Percentiles rank a stretch among this genome's conserved stretches.
These are phyloP conservation scores for Omphalotus guepiniiformis DNA, from an alignment of 768 basidiomycete genomes.

Conservation along the genomic window DNA sequence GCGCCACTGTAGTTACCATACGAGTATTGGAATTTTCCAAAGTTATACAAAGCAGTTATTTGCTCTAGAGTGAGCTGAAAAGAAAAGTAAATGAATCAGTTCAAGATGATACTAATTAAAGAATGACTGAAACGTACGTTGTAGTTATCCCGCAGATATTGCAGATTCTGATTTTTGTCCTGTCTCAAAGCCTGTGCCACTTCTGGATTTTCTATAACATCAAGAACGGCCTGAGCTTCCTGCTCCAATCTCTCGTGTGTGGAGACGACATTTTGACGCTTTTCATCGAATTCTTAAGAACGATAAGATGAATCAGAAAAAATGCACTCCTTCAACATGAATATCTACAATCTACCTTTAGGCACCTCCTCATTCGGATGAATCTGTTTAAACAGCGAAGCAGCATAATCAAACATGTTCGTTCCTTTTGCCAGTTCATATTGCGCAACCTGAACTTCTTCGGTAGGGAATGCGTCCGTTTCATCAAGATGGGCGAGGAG, in stretches of 20 bases:
- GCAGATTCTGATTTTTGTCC: constrained; percentile 95
- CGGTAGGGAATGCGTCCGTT: constrained; percentile 66
- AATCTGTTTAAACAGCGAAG: constrained; percentile 73
- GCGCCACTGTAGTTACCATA: constrained; percentile 96
- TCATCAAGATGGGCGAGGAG: constrained; percentile 85
- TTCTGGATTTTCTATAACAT: constrained; percentile 96
- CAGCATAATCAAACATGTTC: constrained; percentile 96
- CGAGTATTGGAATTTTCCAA: constrained; percentile 98
- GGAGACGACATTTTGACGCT: constrained; percentile 76
- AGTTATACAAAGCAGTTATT: constrained; percentile 95
- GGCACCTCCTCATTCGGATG: constrained; percentile 70
- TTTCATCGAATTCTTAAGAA: constrained; percentile 71
- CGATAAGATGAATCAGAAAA: background rate
- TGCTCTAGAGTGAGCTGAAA: constrained; percentile 87
- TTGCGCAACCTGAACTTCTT: constrained; percentile 84
- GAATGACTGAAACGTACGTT: constrained; percentile 57
- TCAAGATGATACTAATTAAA: constrained; percentile 4
- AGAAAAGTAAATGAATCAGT: background rate
- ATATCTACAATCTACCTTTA: constrained; percentile 43
- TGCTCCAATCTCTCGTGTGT: constrained; percentile 83
- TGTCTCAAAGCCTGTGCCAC: constrained; percentile 92
- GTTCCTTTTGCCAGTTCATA: constrained; percentile 97
- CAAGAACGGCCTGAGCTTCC: constrained; percentile 88
- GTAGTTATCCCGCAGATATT: constrained; percentile 92
- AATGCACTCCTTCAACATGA: background rate